Evolutionary conservation across 208 protist species (phyloP).

Genomic region (Phytomonas francai): DNA sequence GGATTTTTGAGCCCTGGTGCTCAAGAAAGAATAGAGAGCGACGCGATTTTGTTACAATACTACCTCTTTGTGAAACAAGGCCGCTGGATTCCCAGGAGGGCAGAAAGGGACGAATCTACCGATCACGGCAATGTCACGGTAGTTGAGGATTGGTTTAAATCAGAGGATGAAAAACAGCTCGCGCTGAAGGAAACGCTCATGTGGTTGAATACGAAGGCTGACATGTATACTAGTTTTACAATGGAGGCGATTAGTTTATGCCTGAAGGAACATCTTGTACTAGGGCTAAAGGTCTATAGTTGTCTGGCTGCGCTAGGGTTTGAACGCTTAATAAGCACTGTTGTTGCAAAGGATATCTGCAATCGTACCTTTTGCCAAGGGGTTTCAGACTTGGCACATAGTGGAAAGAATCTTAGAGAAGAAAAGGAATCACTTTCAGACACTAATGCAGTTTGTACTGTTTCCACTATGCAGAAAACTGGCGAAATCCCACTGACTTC

Average conservation of each 20-base stretch:
- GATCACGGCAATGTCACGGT: neutral
- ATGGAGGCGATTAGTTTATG: slow-evolving; percentile 3
- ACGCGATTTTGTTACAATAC: neutral
- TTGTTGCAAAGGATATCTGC: neutral
- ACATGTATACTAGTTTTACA: neutral
- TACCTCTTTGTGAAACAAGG: neutral
- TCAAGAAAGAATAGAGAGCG: neutral
- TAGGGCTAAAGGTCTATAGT: slow-evolving; percentile 56
- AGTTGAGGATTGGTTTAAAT: slow-evolving; percentile 1
- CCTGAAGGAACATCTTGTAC: slow-evolving; percentile 26
- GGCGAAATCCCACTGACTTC: slow-evolving; percentile 28
- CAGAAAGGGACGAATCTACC: neutral
- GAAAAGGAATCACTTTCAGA: slow-evolving; percentile 2
- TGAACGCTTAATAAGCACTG: slow-evolving; percentile 16
- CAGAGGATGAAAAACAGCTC: neutral
- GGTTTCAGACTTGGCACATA: neutral
- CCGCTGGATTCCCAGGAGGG: neutral
- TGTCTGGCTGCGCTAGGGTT: slow-evolving; percentile 52
- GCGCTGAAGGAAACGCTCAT: neutral
- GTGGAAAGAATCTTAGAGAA: neutral
- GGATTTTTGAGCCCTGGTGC: neutral
- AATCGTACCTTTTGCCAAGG: neutral
- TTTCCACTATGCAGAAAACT: slow-evolving; percentile 9
- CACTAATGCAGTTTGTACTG: neutral
- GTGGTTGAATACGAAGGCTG: neutral